A percentile compares a stretch with the other conserved stretches of the same genome.
Conservation (phyloP, 805 yeast species). For the Teunomyces cretensis region DNA sequence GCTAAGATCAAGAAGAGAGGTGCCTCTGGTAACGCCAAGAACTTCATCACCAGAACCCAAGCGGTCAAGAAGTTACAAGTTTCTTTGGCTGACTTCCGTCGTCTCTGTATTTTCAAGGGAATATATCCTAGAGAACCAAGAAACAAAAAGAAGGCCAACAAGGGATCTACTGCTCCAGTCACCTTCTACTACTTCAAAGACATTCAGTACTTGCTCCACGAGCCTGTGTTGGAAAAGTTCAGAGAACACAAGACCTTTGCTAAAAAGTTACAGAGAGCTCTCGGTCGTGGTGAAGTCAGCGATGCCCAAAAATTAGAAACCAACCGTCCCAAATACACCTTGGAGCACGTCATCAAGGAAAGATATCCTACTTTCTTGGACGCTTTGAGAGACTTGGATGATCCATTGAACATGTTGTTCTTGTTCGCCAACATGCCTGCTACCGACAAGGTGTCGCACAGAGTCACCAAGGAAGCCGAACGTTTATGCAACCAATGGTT, state of each 20-base stretch:
- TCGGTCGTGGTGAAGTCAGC: conserved; percentile 87
- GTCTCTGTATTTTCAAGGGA: conserved; percentile 96
- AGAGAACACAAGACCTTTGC: conserved; percentile 95
- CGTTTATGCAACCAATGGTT: conserved; percentile 90
- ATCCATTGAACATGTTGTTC: conserved; percentile 92
- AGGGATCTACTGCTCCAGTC: conserved; percentile 94
- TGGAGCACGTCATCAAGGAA: conserved; percentile 90
- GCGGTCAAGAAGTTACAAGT: conserved; percentile 91
- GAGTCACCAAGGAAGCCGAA: conserved; percentile 85
- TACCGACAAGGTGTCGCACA: conserved; percentile 74
- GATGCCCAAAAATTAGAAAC: conserved; percentile 85
- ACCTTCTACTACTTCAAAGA: conserved; percentile 94
- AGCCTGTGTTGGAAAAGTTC: conserved; percentile 86
- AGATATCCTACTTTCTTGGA: conserved; percentile 93
- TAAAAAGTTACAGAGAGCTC: conserved; percentile 81
- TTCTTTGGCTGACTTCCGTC: conserved; percentile 92
- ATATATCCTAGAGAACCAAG: conserved; percentile 96
- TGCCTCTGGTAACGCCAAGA: conserved; percentile 84
- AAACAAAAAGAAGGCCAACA: conserved; percentile 93
- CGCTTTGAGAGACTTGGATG: conserved; percentile 91
- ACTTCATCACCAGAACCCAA: conserved; percentile 90
- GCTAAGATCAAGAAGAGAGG: conserved; percentile 81
- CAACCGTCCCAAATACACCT: conserved; percentile 77
- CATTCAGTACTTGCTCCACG: conserved; percentile 92
- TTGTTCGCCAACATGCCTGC: conserved; percentile 94